Base-by-base conservation (phyloP, 805 yeast species). In the Myxozyma neotropica region DNA sequence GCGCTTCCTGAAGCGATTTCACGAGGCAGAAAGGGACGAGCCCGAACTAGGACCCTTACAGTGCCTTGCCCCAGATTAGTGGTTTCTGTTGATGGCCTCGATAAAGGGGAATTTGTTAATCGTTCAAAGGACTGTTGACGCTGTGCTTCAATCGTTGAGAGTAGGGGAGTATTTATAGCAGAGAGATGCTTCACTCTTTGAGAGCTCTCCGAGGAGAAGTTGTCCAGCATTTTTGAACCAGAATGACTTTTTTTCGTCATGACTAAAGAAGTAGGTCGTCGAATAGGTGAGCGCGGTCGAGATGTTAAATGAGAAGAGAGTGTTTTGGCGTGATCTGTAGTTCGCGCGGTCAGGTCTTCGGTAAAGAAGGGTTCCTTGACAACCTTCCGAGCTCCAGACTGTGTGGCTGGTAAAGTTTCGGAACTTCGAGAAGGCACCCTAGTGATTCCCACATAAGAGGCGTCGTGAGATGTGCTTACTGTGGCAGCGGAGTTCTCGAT, bases 41-140 rank as follows among this genome's bases (percentile, higher is more conserved):
- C 68, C 8, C 68, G 53, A 5, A 66, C 68, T 7, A 67, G 35
- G 4, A 66, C 68, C 6, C 49, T 49, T 6, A 66, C 63, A 40
- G 66, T 66, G 3, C 65, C 68, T 43, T 55, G 60, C 1, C 45
- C 53, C n/a, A 45, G 38, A 21, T 24, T 43, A 19, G 38, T 19
- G 10, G 60, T 53, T 4, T 47, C 63, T 6, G n/a, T 39, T 15
- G 64, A 45, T 31, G 24, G 17, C 21, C 24, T 36, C 39, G 53
- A 39, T 4, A 59, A 36, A 8, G 50, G 27, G 5, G 60, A 55
- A 5, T 47, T 19, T 31, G 26, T 21, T n/a, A 19, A 19, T 4
- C 15, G 38, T 24, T 38, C 26, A n/a, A 39, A 24, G 17, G 29
- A 36, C 15, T 15, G 27, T 15, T n/a, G 12, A 26, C 33, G 38